Percentiles rank a stretch among this genome's conserved stretches.
phyloP scores from a whole-genome alignment of 768 basidiomycete genomes.

The Asterophora lycoperdoides region DNA sequence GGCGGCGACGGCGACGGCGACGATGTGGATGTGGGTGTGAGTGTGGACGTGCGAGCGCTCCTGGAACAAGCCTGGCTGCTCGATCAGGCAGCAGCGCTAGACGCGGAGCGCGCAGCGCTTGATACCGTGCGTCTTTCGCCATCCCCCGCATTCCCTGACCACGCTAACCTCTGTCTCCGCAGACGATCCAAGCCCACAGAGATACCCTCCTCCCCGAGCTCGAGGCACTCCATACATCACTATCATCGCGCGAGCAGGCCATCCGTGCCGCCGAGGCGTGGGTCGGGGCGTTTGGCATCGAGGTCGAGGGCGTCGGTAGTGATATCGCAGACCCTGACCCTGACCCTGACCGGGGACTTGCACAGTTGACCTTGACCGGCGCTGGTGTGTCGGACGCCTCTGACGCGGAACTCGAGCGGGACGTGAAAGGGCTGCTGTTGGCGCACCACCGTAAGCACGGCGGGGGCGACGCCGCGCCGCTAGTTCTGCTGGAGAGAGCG shows the following conservation, averaged over 20 bases:
- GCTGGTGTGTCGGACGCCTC: too few relatives aligned
- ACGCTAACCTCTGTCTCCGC: background rate
- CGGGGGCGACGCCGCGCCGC: slow-evolving; percentile 5
- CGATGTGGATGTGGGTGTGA: slow-evolving; percentile 16
- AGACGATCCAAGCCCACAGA: slow-evolving; percentile 10
- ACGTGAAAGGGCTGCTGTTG: slow-evolving; percentile 6
- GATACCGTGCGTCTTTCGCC: slow-evolving; percentile 23
- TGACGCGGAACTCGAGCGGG: slow-evolving; percentile 15
- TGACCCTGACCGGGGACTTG: too few relatives aligned
- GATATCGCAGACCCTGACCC: slow-evolving; percentile 1
- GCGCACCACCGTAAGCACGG: background rate
- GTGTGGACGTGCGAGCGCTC: slow-evolving; percentile 11
- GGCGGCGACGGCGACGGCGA: too few relatives aligned
- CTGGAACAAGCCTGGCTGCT: slow-evolving; percentile 28
- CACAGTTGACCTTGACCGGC: too few relatives aligned
- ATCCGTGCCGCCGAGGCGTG: slow-evolving; percentile 28
- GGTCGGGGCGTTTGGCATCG: slow-evolving; percentile 30
- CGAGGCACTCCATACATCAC: slow-evolving; percentile 18
- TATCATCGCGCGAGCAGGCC: slow-evolving; percentile 13
- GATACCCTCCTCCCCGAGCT: slow-evolving; percentile 22
- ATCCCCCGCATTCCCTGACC: background rate
- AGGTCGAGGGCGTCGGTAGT: slow-evolving; percentile 25
- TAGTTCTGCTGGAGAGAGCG: slow-evolving; percentile 19
- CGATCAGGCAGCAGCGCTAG: slow-evolving; percentile 27
- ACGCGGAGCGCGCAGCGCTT: slow-evolving; percentile 18